These are phyloP conservation scores for Trypanosoma caninum DNA, from an alignment of 208 protist species.

Conservation along the genomic window DNA sequence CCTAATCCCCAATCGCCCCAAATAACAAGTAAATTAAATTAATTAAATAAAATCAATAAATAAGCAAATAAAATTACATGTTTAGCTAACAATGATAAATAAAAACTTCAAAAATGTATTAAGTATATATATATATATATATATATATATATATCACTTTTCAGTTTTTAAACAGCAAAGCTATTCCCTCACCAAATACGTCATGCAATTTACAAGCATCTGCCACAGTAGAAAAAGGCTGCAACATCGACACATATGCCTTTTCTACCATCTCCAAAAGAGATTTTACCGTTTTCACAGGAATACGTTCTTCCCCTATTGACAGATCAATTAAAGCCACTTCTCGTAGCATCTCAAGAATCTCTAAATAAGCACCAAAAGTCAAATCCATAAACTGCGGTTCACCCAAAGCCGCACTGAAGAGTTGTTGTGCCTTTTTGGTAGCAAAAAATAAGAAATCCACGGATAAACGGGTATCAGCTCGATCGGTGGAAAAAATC, in stretches of 20 bases:
- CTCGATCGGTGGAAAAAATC: slow-evolving; percentile 38
- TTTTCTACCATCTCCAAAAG: slow-evolving; percentile 66
- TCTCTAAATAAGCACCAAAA: slow-evolving; percentile 48
- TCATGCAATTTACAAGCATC: slow-evolving; percentile 80
- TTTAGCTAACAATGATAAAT: too few relatives aligned
- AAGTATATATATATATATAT: too few relatives aligned
- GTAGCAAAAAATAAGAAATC: slow-evolving; percentile 53
- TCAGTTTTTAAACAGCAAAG: slow-evolving; percentile 11
- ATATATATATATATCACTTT: too few relatives aligned
- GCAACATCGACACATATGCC: slow-evolving; percentile 64
- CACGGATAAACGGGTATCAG: slow-evolving; percentile 52
- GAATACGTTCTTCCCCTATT: slow-evolving; percentile 69
- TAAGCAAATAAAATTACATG: too few relatives aligned
- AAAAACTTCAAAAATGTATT: too few relatives aligned
- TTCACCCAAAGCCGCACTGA: slow-evolving; percentile 55
- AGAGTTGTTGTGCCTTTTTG: slow-evolving; percentile 47
- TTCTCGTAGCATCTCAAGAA: slow-evolving; percentile 70
- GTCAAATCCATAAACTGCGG: slow-evolving; percentile 56
- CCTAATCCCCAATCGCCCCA: too few relatives aligned
- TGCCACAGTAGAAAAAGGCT: slow-evolving; percentile 77
- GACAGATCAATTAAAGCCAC: slow-evolving; percentile 81
- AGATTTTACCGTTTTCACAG: slow-evolving; percentile 38
- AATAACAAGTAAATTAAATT: too few relatives aligned
- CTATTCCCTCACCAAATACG: slow-evolving; percentile 40
- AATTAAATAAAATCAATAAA: too few relatives aligned